Base-by-base conservation (phyloP, 2,329 filamentous ascomycete genomes). In the Lecanosticta acicola region DNA sequence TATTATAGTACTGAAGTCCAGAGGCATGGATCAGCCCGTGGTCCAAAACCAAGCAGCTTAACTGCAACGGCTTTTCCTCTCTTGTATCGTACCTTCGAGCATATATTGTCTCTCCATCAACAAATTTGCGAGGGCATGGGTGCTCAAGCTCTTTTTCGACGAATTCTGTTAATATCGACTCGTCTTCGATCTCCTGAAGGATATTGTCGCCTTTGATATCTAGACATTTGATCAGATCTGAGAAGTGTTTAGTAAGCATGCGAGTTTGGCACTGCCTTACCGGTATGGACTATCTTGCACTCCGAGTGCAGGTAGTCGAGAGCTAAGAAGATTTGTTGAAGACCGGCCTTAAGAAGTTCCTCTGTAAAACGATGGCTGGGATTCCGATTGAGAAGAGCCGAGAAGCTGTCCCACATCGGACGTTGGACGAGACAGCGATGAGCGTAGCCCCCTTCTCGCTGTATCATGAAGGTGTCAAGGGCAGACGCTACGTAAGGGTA, bases 161-260 rank as follows among this genome's bases (percentile, higher is more conserved):
- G 35, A 17, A 38, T 19, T 38, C 35, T 3, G 17, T 5, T 9
- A 38, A 4, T n/a, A 38, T 19, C 8, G 24, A 19, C n/a, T 11
- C 16, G 26, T 47, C 45, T 18, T 36, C 40, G 14, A 43, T 17
- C 4, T 16, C 19, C n/a, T 42, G 8, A 24, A 47, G 37, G 17
- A 47, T 24, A 18, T 47, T 47, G 5, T 34, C 34, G 24, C 16
- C 19, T n/a, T 47, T 47, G 33, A 47, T 20, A 34, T 47, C 45
- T 47, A 18, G 13, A 9, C 19, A 18, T 32, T 17, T 41, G 14
- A 29, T 5, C 24, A 29, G 24, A 11, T 5, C 24, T 11, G 11
- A 5, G 11, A 11, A 11, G 11, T 29, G 24, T 29, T 7, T 29
- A 29, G 5, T 11, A 29, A 16, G 10, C 21, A 17, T n/a, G n/a